Percentiles rank a stretch among this genome's conserved stretches.
Evolutionary conservation across 176 grass and related monocot species (phyloP).

Genomic region (Canna indica): DNA sequence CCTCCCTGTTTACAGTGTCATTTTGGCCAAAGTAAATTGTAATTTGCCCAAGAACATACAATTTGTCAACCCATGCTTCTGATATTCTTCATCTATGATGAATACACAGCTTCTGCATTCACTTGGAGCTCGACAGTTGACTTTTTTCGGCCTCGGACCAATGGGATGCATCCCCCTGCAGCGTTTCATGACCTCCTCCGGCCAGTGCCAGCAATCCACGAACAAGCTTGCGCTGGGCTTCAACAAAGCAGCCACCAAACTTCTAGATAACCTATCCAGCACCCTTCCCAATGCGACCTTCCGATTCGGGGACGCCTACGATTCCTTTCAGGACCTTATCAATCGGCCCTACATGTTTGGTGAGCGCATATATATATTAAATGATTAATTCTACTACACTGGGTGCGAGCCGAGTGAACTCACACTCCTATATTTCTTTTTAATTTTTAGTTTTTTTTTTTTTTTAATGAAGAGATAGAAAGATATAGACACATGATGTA

Average conservation of each 20-base stretch:
- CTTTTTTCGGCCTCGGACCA: constrained; percentile 81
- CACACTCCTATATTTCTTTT: too few relatives aligned
- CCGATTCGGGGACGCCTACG: constrained; percentile 65
- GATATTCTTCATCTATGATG: background rate
- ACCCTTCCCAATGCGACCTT: constrained; percentile 55
- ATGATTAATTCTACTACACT: too few relatives aligned
- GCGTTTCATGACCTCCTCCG: constrained; percentile 44
- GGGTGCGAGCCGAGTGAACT: too few relatives aligned
- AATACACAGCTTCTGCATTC: constrained; percentile 28
- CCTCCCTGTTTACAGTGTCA: too few relatives aligned
- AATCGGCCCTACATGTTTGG: constrained; percentile 44
- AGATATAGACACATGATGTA: too few relatives aligned
- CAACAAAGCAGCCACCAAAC: constrained; percentile 41
- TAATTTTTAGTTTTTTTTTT: too few relatives aligned
- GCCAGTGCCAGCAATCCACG: constrained; percentile 58
- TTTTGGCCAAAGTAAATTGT: too few relatives aligned
- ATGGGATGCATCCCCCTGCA: constrained; percentile 98
- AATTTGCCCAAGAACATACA: too few relatives aligned
- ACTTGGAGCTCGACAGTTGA: constrained; percentile 50
- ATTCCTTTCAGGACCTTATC: constrained; percentile 85
- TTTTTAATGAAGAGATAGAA: too few relatives aligned
- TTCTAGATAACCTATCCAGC: constrained; percentile 29
- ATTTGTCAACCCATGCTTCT: too few relatives aligned
- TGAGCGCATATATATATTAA: background rate
- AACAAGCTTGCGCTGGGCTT: constrained; percentile 66